Base-by-base conservation (phyloP, 108 stramenopile genomes). In the Discostella stelligeroides region DNA sequence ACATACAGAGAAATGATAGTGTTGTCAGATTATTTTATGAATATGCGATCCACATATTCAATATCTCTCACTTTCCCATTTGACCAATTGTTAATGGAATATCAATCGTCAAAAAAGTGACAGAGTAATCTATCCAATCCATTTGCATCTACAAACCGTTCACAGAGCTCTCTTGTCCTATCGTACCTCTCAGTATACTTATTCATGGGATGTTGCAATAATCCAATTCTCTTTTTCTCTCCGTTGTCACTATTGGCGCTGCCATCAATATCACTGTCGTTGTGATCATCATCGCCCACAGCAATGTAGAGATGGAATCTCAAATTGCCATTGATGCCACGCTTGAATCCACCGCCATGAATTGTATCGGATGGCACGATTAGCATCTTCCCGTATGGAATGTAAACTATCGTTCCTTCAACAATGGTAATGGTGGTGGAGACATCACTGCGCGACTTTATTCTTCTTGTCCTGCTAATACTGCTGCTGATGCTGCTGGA, bases 331-430 rank as follows among this genome's bases (percentile, higher is more conserved):
- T 53, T 20, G 7, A 39, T 12, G 3, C 73, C 75, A 25, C 83
- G 83, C 42, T 81, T 83, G 51, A 87, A 89, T 4, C 88, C 88
- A 18, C 88, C 88, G 10, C 84, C 88, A 57, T 89, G 88, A 54
- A 89, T 82, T 0, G 86, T 85, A 28, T 60, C 51, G 3, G 85
- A 75, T 5, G 86, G 86, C 24, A 86, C 76, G 6, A 84, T 68
- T 10, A 89, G 61, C 72, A 89, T 70, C 15, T 73, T 87, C 49
- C 83, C 86, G 62, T 69, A 73, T 0, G 88, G 88, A 55, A 89
- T 78, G 55, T 70, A 86, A 21, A 89, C 76, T 12, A 87, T 34
- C 42, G 77, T 47, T 13, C 84, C 87, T 46, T 50, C 38, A n/a
- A 63, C 42, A 0, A 23, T 49, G 13, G 45, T 15, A 0, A 23